A percentile compares a stretch with the other conserved stretches of the same genome.
Evolutionary conservation across 2,329 filamentous ascomycete genomes (phyloP).

Genomic region (Verticillium klebahnii): DNA sequence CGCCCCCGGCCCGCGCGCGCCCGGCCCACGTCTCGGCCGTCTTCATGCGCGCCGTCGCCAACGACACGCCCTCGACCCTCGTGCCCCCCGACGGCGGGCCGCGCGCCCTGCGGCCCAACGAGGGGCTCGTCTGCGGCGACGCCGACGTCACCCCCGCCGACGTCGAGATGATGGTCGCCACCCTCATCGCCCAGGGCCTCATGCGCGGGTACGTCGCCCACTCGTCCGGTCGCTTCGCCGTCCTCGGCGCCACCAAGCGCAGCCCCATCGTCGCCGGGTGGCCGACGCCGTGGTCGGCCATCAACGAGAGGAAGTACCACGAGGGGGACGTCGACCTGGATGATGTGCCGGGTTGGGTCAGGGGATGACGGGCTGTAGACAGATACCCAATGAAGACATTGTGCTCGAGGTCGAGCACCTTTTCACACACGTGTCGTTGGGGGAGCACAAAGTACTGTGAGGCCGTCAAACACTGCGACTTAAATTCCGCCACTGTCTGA

Average conservation of each 20-base stretch:
- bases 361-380: constrained; percentile 20
- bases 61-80: constrained; percentile 39
- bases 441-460: neutral
- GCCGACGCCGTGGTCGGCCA: constrained; percentile 66
- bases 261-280: constrained; percentile 68
- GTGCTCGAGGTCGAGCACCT: no score
- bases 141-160: constrained; percentile 54
- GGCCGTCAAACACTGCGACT: neutral
- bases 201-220: constrained; percentile 83
- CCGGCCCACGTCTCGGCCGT: constrained; percentile 42
- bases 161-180: constrained; percentile 73
- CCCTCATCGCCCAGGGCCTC: constrained; percentile 74
- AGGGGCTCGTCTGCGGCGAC: constrained; percentile 62
- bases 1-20: constrained; percentile 31
- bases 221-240: constrained; percentile 70
- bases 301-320: constrained; percentile 55
- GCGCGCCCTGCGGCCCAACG: constrained; percentile 47
- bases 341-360: constrained; percentile 74
- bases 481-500: neutral
- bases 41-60: constrained; percentile 47
- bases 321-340: constrained; percentile 53
- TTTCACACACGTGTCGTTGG: no score
- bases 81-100: constrained; percentile 42
- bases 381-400: neutral
- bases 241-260: constrained; percentile 66